phyloP scores from a whole-genome alignment of 441 rosid species.

The Lepidium campestre region DNA sequence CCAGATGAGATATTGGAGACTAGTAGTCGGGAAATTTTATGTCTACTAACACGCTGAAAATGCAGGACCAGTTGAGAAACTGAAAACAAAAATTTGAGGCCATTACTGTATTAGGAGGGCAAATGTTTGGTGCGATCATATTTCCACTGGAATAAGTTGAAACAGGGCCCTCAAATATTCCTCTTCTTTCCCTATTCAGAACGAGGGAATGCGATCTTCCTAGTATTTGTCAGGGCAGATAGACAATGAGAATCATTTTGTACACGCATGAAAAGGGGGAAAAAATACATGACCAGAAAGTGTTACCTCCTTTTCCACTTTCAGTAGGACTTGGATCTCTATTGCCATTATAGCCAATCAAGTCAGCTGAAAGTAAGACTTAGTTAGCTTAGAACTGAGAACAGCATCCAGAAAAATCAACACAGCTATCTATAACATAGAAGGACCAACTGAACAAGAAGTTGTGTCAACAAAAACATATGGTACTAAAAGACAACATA shows the following conservation, averaged over 20 bases:
- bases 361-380: constrained; percentile 57
- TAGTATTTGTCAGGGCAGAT: constrained; percentile 26
- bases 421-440: background rate
- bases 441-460: constrained; percentile 3
- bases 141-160: constrained; percentile 45
- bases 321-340: constrained; percentile 50
- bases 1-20: constrained; percentile 1
- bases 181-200: constrained; percentile 76
- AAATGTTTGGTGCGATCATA: constrained; percentile 36
- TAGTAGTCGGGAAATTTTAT: background rate
- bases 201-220: constrained; percentile 65
- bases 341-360: constrained; percentile 39
- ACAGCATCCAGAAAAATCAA: constrained; percentile 1
- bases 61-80: background rate
- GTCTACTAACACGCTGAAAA: background rate
- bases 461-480: background rate
- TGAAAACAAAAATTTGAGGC: background rate
- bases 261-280: constrained; percentile 4
- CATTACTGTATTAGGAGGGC: constrained; percentile 49
- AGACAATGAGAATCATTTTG: constrained; percentile 8
- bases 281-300: background rate
- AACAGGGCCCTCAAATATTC: constrained; percentile 54
- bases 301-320: constrained; percentile 66
- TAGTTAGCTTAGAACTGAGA: constrained; percentile 14
- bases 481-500: background rate